Evolutionary conservation across 768 basidiomycete genomes (phyloP).

Genomic region (Tulasnella sp.): DNA sequence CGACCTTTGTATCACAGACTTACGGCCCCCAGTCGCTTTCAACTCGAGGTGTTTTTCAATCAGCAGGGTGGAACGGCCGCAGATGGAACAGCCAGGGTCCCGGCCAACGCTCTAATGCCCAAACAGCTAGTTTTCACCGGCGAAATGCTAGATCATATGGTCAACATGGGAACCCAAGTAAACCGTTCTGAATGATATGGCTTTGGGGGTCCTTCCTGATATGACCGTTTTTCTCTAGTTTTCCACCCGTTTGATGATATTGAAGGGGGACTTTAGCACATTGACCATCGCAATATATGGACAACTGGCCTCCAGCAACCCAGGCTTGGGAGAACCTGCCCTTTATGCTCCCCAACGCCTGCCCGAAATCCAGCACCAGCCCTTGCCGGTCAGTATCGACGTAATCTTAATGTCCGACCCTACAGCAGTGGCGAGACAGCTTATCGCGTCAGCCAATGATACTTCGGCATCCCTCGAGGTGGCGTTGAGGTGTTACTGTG

Average conservation of each 20-base stretch:
- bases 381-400: neutral
- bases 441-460: neutral
- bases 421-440: neutral
- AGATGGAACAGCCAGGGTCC: neutral
- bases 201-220: too few species aligned
- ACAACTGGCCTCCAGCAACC: neutral
- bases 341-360: neutral
- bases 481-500: neutral
- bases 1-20: neutral
- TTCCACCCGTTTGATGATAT: conserved; percentile 15
- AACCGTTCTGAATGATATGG: neutral
- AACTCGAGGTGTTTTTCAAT: conserved; percentile 3
- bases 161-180: neutral
- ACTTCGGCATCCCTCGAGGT: neutral
- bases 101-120: conserved; percentile 13
- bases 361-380: neutral
- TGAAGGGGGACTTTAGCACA: conserved; percentile 11
- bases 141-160: neutral
- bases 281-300: conserved; percentile 17
- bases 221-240: neutral
- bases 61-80: neutral
- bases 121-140: neutral
- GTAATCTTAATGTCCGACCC: neutral
- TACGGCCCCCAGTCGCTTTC: conserved; percentile 2
- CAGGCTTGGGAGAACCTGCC: neutral